A percentile compares a stretch with the other conserved stretches of the same genome.
These are phyloP conservation scores for Diplosphaera chodatii DNA, from an alignment of 139 green algal species.

Conservation along the genomic window DNA sequence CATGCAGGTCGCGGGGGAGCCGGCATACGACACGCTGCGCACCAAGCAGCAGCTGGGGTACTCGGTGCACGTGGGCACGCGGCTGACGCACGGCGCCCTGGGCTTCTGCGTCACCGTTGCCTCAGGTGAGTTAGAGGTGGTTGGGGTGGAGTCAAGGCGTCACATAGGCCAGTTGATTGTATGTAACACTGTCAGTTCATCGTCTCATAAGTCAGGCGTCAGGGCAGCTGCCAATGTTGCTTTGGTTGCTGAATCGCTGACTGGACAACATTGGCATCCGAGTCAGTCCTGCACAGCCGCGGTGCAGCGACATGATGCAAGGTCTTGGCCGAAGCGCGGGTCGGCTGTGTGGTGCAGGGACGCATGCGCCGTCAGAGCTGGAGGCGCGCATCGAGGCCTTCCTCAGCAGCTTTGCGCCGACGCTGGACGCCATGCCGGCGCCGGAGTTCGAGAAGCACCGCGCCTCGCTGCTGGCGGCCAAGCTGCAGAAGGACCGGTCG, in stretches of 20 bases:
- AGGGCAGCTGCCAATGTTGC: too few relatives aligned
- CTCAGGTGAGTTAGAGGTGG: constrained; percentile 40
- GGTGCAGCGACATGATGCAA: too few relatives aligned
- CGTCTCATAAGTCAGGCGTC: too few relatives aligned
- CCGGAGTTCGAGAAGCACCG: constrained; percentile 74
- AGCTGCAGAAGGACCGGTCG: constrained; percentile 66
- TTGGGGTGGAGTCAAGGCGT: too few relatives aligned
- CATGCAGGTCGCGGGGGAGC: constrained; percentile 65
- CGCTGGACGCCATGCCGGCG: constrained; percentile 21
- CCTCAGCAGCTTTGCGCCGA: constrained; percentile 43
- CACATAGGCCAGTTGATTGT: too few relatives aligned
- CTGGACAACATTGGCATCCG: too few relatives aligned
- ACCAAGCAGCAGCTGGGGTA: constrained; percentile 97
- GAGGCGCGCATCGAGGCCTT: constrained; percentile 78
- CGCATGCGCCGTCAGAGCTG: constrained; percentile 41
- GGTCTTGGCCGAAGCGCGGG: too few relatives aligned
- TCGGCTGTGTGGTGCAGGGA: too few relatives aligned
- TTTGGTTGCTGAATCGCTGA: too few relatives aligned
- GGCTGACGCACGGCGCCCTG: constrained; percentile 77
- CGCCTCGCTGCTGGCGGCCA: constrained; percentile 54
- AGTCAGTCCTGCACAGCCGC: too few relatives aligned
- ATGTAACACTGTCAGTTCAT: too few relatives aligned
- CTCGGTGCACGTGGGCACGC: constrained; percentile 63
- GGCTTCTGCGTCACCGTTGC: constrained; percentile 77
- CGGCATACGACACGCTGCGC: constrained; percentile 73